Conservation (phyloP, 2,329 filamentous ascomycete genomes). For the Leptographium galeiforme region DNA sequence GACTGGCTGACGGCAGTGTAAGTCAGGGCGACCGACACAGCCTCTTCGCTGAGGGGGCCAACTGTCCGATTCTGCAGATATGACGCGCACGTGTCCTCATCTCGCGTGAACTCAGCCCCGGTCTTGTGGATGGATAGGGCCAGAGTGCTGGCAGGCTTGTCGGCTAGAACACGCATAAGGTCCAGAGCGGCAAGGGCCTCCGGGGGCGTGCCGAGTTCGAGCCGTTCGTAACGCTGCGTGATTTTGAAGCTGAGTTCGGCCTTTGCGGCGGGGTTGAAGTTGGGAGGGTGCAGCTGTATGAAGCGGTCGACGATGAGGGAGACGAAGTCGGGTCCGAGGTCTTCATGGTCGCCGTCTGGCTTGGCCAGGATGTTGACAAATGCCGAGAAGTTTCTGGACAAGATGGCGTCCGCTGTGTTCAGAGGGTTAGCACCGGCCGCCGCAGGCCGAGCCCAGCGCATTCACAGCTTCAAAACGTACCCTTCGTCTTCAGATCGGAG, state of each 20-base stretch:
- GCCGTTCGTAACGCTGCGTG: constrained; percentile 52
- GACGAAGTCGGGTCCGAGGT: constrained; percentile 56
- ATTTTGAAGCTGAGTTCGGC: constrained; percentile 55
- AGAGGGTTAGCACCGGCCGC: constrained; percentile 17
- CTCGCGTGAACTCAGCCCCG: constrained; percentile 62
- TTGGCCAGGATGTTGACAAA: constrained; percentile 67
- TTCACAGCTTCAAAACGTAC: constrained; percentile 31
- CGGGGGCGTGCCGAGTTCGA: constrained; percentile 52
- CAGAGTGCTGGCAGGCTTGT: constrained; percentile 41
- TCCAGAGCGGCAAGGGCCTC: constrained; percentile 59
- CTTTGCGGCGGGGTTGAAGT: constrained; percentile 65
- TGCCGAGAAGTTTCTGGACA: constrained; percentile 63
- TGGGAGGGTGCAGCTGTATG: constrained; percentile 73
- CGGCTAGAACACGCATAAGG: constrained; percentile 50
- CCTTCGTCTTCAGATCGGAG: constrained; percentile 76
- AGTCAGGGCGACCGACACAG: constrained; percentile 68
- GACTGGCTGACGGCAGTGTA: constrained; percentile 47
- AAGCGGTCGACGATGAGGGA: constrained; percentile 74
- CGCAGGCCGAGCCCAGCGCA: constrained; percentile 1
- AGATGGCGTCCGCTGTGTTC: constrained; percentile 66
- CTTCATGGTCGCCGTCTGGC: constrained; percentile 49
- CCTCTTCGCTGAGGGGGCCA: constrained; percentile 58
- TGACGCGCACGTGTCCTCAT: constrained; percentile 50
- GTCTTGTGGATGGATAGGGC: constrained; percentile 58
- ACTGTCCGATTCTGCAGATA: constrained; percentile 39